These are phyloP conservation scores for Mycena polygramma DNA, from an alignment of 768 basidiomycete species.

Conservation along the genomic window DNA sequence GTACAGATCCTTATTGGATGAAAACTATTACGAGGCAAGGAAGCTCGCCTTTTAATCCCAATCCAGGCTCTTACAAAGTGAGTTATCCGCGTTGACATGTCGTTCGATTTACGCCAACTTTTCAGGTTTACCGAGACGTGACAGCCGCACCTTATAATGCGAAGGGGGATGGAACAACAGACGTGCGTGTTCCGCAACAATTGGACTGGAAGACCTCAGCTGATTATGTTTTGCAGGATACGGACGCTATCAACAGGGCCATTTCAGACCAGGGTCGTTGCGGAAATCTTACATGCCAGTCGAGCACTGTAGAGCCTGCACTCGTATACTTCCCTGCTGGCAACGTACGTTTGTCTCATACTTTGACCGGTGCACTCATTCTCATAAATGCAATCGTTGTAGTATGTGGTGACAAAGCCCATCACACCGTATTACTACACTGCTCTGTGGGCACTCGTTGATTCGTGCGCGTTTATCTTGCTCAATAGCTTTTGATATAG, in stretches of 20 bases:
- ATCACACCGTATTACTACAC: conserved; percentile 22
- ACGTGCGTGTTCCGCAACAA: conserved; percentile 16
- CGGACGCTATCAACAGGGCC: conserved; percentile 66
- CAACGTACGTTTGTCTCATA: conserved; percentile 31
- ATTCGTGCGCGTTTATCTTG: conserved; percentile 41
- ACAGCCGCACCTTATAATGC: conserved; percentile 61
- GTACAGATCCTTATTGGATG: conserved; percentile 60
- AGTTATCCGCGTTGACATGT: conserved; percentile 3
- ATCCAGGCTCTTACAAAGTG: conserved; percentile 9
- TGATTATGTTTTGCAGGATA: conserved; percentile 37
- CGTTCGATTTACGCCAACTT: conserved; percentile 41
- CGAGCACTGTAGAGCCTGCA: conserved; percentile 58
- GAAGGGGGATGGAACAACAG: conserved; percentile 47
- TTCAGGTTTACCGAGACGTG: conserved; percentile 68
- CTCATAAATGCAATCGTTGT: conserved; percentile 5
- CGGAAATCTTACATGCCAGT: conserved; percentile 51
- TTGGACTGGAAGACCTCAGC: conserved; percentile 1
- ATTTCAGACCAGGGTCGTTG: conserved; percentile 62
- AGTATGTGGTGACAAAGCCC: conserved; percentile 26
- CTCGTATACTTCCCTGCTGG: conserved; percentile 68
- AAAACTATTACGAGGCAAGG: conserved; percentile 62
- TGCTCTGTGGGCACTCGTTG: conserved; percentile 45
- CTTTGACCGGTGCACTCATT: background rate
- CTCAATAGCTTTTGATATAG: background rate
- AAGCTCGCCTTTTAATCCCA: conserved; percentile 60